Conservation (phyloP, 1,284 basidiomycete genomes). For the Apiotrichum domesticum region DNA sequence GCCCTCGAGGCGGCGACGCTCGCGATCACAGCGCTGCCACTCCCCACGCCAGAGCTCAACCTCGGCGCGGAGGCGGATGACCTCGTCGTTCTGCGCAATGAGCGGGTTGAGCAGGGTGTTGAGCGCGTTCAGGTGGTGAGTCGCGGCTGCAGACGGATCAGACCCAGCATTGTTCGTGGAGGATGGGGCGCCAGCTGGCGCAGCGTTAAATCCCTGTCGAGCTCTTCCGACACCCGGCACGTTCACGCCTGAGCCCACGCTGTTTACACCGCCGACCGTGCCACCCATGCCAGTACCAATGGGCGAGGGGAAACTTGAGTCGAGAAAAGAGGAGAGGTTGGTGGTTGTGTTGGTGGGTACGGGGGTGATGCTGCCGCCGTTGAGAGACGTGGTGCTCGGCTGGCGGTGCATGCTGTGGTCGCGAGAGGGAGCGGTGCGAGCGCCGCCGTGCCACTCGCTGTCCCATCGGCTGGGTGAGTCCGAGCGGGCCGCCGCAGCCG, state of each 20-base stretch:
- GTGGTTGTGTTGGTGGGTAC: neutral
- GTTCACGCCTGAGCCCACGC: constrained; percentile 4
- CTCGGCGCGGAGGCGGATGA: constrained; percentile 38
- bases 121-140: constrained; percentile 26
- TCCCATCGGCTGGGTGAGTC: constrained; percentile 12
- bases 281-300: constrained; percentile 3
- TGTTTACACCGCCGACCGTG: neutral
- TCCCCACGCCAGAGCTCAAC: constrained; percentile 36
- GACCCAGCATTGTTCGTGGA: neutral
- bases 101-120: constrained; percentile 22
- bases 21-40: constrained; percentile 27
- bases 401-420: constrained; percentile 17
- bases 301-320: constrained; percentile 12
- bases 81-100: constrained; percentile 24
- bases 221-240: constrained; percentile 1
- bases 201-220: neutral
- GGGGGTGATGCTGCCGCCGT: constrained; percentile 2
- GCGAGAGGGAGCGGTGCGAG: constrained; percentile 5
- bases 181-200: constrained; percentile 1
- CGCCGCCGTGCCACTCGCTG: constrained; percentile 7
- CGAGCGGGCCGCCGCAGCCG: neutral
- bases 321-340: constrained; percentile 6
- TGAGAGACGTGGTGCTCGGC: constrained; percentile 4
- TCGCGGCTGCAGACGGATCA: constrained; percentile 18
- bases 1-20: constrained; percentile 28